Percentiles rank a stretch among this genome's conserved stretches.
Conservation (phyloP, 2,329 filamentous ascomycete genomes). For the Alternaria panax region DNA sequence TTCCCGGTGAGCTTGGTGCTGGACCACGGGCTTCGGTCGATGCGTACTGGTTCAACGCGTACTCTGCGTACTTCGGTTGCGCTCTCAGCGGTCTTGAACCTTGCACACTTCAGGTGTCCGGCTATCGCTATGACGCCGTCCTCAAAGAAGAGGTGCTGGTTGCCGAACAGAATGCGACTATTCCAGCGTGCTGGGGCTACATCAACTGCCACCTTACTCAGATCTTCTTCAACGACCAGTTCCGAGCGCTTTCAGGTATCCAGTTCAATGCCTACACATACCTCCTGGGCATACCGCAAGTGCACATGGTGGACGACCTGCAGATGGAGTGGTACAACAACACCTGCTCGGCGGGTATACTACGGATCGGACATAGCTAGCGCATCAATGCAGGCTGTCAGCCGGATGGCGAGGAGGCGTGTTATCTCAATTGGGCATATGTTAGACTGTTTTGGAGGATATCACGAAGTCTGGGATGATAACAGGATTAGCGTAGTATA, state of each 20-base stretch:
- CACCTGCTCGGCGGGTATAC: conserved; percentile 56
- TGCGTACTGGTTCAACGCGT: conserved; percentile 61
- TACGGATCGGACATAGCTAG: conserved; percentile 44
- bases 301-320: conserved; percentile 60
- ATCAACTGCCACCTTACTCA: conserved; percentile 54
- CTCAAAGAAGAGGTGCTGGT: conserved; percentile 47
- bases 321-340: conserved; percentile 59
- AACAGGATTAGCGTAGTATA: conserved; percentile 15
- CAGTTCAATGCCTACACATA: conserved; percentile 57
- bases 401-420: neutral
- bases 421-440: neutral
- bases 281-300: conserved; percentile 48
- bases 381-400: conserved; percentile 24
- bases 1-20: conserved; percentile 57
- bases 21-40: conserved; percentile 53
- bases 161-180: conserved; percentile 49
- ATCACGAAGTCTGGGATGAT: neutral
- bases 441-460: conserved; percentile 1
- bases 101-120: conserved; percentile 57
- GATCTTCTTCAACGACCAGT: conserved; percentile 52
- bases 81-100: conserved; percentile 50
- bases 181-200: conserved; percentile 53
- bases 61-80: conserved; percentile 58
- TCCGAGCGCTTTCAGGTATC: conserved; percentile 55
- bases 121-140: conserved; percentile 52